Conservation (phyloP, 2,329 filamentous ascomycete species). For the Alternaria sp. region DNA sequence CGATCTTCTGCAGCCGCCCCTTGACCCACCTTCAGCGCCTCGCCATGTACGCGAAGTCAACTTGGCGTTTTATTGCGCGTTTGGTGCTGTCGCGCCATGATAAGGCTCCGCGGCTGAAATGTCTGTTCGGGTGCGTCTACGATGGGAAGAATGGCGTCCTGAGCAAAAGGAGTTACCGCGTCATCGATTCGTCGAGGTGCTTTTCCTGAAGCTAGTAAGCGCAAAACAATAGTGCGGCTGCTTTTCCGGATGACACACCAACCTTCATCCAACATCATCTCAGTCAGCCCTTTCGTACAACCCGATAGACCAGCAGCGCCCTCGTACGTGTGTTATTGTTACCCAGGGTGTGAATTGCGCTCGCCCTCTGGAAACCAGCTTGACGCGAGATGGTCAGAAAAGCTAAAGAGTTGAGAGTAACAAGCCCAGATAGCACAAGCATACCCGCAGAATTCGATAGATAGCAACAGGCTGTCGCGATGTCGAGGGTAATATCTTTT, state of each 20-base stretch:
- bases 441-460: background rate
- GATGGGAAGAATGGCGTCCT: background rate
- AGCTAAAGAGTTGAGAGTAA: background rate
- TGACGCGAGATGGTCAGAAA: background rate
- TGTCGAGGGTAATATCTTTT: background rate
- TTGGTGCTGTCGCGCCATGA: slow-evolving; percentile 2
- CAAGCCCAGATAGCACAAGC: background rate
- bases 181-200: slow-evolving; percentile 8
- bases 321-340: background rate
- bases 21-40: slow-evolving; percentile 7
- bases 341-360: background rate
- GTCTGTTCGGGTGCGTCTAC: background rate
- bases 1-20: background rate
- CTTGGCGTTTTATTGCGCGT: slow-evolving; percentile 1
- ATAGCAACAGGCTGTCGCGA: background rate
- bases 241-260: slow-evolving; percentile 4
- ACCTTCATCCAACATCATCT: slow-evolving; percentile 8
- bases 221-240: background rate
- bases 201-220: background rate
- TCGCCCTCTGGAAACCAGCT: background rate
- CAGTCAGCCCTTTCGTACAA: slow-evolving; percentile 3
- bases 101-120: background rate
- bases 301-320: background rate
- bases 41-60: background rate
- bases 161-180: slow-evolving; percentile 5